Conservation (phyloP, 352 stramenopile genomes). For the Phytophthora tubulina region DNA sequence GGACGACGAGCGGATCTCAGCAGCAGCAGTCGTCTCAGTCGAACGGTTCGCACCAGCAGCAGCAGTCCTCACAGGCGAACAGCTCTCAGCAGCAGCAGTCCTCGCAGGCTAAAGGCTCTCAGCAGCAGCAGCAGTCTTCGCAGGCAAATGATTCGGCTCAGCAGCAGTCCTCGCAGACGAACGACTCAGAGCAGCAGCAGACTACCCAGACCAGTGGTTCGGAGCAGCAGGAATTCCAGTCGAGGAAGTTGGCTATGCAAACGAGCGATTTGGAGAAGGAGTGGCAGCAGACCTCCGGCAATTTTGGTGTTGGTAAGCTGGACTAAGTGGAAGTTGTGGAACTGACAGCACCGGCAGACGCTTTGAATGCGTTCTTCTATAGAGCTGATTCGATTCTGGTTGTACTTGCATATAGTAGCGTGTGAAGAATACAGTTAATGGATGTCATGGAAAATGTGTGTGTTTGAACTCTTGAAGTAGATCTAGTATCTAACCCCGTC, state of each 20-base stretch:
- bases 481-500: too few relatives aligned
- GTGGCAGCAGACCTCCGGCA: conserved; percentile 1
- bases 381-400: neutral
- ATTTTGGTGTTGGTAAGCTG: neutral
- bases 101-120: neutral
- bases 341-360: neutral
- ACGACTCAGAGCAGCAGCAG: conserved; percentile 8
- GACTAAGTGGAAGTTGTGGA: neutral
- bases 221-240: too few relatives aligned
- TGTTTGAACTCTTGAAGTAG: too few relatives aligned
- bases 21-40: conserved; percentile 15
- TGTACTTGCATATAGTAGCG: conserved; percentile 4
- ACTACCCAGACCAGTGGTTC: neutral
- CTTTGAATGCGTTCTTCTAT: neutral
- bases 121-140: conserved; percentile 11
- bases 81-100: conserved; percentile 9
- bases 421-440: neutral
- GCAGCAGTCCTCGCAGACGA: conserved; percentile 14
- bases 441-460: neutral
- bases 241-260: too few relatives aligned
- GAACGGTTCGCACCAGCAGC: conserved; percentile 6
- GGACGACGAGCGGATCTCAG: conserved; percentile 8
- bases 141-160: conserved; percentile 13
- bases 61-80: conserved; percentile 6
- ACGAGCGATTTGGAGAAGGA: neutral